Evolutionary conservation across 345 rosid species (phyloP), one percentile per base, ranked within the genome.

Genomic region (Arabis alpina): DNA sequence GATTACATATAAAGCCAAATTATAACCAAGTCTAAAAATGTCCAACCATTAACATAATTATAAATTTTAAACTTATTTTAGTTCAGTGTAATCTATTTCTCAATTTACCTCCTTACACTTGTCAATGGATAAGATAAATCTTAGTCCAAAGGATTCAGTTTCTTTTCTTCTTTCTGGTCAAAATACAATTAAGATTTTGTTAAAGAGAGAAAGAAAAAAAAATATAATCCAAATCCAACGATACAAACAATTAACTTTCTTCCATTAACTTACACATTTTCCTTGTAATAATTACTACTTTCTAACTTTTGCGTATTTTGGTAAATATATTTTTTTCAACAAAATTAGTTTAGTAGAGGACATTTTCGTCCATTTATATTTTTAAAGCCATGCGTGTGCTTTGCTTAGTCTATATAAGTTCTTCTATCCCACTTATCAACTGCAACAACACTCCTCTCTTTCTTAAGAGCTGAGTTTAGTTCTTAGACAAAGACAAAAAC

Each of bases 321-420:
- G 7, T 55, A 73, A 39, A 56, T 56, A 73, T 56, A 24, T 8
- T 19, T 19, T 19, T 19, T 19, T 19, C 23, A 19, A 19, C 23
- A 19, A 19, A 19, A 19, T 19, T 19, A 19, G 23, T 19, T 19
- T 19, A 19, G 23, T 2, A 0, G 3, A 25, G 54, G 66, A 48
- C 66, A 58, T 0, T 32, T 58, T 51, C 0, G 72, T 58, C 61
- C 5, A 50, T 3, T 32, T 1, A 10, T 0, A 30, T 0, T 27
- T 37, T 49, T 6, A 12, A 75, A 68, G 42, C 27, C 58, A 74
- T 74, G 43, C 43, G 13, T 74, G 49, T 74, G 49, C 42, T 4
- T 42, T 42, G 44, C 23, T 10, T 71, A 2, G 23, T 66, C 65
- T 66, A 66, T 67, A 67, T 68, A 67, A 67, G 13, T 15, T 61